Percentiles rank a stretch among this genome's conserved stretches.
These are phyloP conservation scores for Thermomyces lanuginosus DNA, from an alignment of 2,329 filamentous ascomycete genomes.

Conservation along the genomic window DNA sequence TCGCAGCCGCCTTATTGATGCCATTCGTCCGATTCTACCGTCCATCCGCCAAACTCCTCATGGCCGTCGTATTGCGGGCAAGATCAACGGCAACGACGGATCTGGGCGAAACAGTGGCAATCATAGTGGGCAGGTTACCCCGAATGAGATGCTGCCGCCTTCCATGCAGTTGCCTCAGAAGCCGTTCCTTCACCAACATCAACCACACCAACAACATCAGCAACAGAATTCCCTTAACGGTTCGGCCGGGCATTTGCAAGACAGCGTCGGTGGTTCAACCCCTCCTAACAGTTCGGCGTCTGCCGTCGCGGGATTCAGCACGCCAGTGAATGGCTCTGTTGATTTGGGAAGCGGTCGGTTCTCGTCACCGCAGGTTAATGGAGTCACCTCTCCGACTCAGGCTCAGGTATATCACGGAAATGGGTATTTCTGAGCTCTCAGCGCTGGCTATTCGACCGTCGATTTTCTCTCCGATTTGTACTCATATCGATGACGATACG, in stretches of 20 bases:
- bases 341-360: too few species aligned
- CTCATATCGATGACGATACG: constrained; percentile 23
- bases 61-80: constrained; percentile 81
- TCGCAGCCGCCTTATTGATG: constrained; percentile 62
- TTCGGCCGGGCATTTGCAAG: constrained; percentile 12
- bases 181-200: constrained; percentile 14
- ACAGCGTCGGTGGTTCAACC: constrained; percentile 9
- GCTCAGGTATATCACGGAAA: constrained; percentile 13
- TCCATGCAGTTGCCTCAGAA: constrained; percentile 15
- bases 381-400: too few species aligned
- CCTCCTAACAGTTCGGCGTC: constrained; percentile 8
- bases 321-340: constrained; percentile 13
- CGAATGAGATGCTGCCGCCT: constrained; percentile 23
- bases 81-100: constrained; percentile 49
- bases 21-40: constrained; percentile 69
- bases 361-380: too few species aligned
- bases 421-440: constrained; percentile 18
- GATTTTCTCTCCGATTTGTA: constrained; percentile 18
- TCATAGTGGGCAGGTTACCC: constrained; percentile 23
- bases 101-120: constrained; percentile 23
- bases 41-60: constrained; percentile 81
- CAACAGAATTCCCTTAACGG: constrained; percentile 14
- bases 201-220: too few species aligned
- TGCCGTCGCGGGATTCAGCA: constrained; percentile 11
- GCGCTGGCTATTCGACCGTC: constrained; percentile 8